Evolutionary conservation across 139 green algal species (phyloP), one percentile per base, ranked within the genome.

Genomic region (Picochlorum sp.): DNA sequence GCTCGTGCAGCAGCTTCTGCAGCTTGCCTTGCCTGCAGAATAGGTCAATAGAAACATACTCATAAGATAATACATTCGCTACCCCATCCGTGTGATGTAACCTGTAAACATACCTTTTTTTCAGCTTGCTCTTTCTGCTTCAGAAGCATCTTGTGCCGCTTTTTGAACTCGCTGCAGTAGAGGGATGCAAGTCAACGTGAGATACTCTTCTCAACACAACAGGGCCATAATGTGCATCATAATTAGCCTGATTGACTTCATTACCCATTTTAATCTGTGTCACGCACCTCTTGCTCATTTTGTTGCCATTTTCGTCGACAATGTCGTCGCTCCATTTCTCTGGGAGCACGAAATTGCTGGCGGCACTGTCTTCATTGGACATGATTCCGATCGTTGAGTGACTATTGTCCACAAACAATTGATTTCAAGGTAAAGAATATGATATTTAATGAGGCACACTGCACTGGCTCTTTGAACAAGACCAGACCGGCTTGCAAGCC

Each of bases 81-180:
- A 54, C 0, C 2, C 16, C 6, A 9, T 20, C 47, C 6, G 2
- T 3, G n/a, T 4, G 15, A 21, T 14, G 44, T 24, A 37, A 24
- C 0, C 26, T 57, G 51, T 34, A 9, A 47, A 28, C 56, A 10
- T 56, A 90, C 88, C 79, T 89, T 82, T 79, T 95, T 95, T 71
- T 94, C 83, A 10, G 78, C 87, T 64, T 78, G 79, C 74, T 93
- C 80, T 63, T 87, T 86, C 21, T 84, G 85, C 46, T 89, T 80
- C 16, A 80, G 51, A 9, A 79, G 76, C 9, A 79, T 77, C 80
- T 95, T 96, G 64, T 91, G 78, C 3, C 86, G 76, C 54, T 82
- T 83, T 85, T 96, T 96, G 82, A 88, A 96, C 77, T 96, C 87
- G 54, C 88, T 96, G 80, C 74, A 66, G 2, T n/a, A 13, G 13